Percentiles rank a stretch among this genome's conserved stretches.
Conservation (phyloP, 108 stramenopile species). For the Pseudonitzschia pungens region DNA sequence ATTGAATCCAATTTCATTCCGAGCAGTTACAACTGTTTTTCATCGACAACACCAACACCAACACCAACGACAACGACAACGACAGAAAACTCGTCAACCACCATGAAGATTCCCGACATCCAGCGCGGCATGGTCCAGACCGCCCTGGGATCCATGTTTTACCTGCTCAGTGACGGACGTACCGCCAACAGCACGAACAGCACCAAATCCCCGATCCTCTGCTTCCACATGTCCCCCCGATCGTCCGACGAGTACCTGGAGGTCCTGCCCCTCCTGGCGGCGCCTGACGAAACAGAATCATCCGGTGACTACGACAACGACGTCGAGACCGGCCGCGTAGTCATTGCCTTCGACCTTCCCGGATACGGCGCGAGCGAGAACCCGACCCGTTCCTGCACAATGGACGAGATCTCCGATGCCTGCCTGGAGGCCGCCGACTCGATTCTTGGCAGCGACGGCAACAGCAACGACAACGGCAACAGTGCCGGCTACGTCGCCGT, state of each 20-base stretch:
- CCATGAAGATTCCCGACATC: conserved; percentile 4
- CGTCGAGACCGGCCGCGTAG: conserved; percentile 3
- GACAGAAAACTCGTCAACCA: too few relatives aligned
- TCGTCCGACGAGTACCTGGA: conserved; percentile 41
- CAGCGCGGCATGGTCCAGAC: conserved; percentile 23
- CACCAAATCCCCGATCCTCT: conserved; percentile 23
- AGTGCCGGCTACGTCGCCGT: conserved; percentile 12
- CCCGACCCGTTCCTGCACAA: conserved; percentile 22
- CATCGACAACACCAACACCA: too few relatives aligned
- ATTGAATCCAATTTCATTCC: too few relatives aligned
- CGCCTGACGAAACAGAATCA: not conserved
- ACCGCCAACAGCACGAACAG: not conserved
- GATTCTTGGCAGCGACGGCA: not conserved
- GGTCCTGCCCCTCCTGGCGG: conserved; percentile 26
- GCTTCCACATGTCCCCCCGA: conserved; percentile 31
- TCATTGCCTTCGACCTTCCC: conserved; percentile 28
- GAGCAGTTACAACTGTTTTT: too few relatives aligned
- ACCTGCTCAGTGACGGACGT: conserved; percentile 16
- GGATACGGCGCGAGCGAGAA: conserved; percentile 33
- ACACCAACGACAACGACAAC: too few relatives aligned
- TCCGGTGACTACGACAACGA: not conserved
- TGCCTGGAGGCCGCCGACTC: conserved; percentile 25
- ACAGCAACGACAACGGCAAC: not conserved
- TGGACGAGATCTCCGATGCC: conserved; percentile 38
- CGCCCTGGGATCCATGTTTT: conserved; percentile 24